Base-by-base conservation (phyloP, 2,329 filamentous ascomycete genomes). In the Lecanicillium sp. region DNA sequence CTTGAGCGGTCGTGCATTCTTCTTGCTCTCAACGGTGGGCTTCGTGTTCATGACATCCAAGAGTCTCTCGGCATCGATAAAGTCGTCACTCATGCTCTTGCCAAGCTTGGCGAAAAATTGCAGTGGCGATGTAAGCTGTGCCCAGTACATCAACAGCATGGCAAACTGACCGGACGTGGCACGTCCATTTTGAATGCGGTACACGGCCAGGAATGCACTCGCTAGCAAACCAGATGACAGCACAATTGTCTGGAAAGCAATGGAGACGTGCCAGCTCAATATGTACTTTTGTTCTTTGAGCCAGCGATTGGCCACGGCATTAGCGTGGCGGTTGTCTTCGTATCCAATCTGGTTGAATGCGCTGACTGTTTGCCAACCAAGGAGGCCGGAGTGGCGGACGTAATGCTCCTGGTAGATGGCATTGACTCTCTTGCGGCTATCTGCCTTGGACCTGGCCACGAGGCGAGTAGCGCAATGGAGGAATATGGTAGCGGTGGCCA, bases 101-200 rank as follows among this genome's bases (percentile, higher is more conserved):
- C 75, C 73, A 19, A 79, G 58, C 14, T 63, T 61, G 6, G 74
- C 71, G 52, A 87, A 86, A 57, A 84, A 86, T 47, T 79, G 79
- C 38, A 87, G 68, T 3, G 83, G 83, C 2, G 74, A 72, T 32
- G 82, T 81, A 28, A 87, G 67, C 51, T 87, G 82, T 14, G 74
- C 72, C 81, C 85, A 85, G 56, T 87, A 87, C 38, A 80, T 81
- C 43, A 87, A 61, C 13, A 87, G 65, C 60, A 80, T 77, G 40
- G 84, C 77, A 48, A 87, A 86, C 46, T 82, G 71, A 40, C 82
- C 82, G 10, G 82, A 66, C 5, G 74, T 74, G 4, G 75, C 72
- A 37, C 71, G 59, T 2, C 71, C 72, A n/a, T 68, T 69, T 3
- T 71, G 79, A 39, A 87, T 79, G 45, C 84, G 80, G 54, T 79